Evolutionary conservation across 371 early-diverging fungal genomes (phyloP), one percentile per base, ranked within the genome.

Genomic region (Mortierella sp.): DNA sequence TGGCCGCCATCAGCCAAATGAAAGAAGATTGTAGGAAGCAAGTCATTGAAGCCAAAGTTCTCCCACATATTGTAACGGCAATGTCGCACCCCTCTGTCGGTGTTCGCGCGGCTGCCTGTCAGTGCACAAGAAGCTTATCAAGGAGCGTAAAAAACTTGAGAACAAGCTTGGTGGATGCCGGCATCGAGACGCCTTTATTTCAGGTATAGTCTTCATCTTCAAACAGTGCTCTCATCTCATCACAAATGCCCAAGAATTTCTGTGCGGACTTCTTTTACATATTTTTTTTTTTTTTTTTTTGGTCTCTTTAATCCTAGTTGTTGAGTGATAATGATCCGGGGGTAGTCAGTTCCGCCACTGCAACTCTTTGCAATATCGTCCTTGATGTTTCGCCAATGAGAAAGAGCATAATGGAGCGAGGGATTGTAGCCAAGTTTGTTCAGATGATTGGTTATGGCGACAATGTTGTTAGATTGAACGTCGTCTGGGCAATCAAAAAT

Each of bases 321-420:
- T 79, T 97, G 11, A 80, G 86, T 8, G 96, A 96, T 83, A 86
- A 87, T 33, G 88, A 88, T 28, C 72, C 83, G 8, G 86, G 89
- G 5, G 94, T 96, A 0, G 92, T 92, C 64, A 89, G 89, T 40
- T 89, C 90, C 21, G 96, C 96, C 3, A 92, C 90, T 41, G 95
- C 95, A 3, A 93, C 95, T 0, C 73, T 97, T 13, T 96, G 97
- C 83, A 97, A 97, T 69, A 86, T 97, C 52, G 94, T 95, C 1
- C 84, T 97, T 19, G 96, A 96, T 58, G 95, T 97, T 67, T 93
- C 94, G 11, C 96, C 97, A 0, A 95, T 97, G 94, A 95, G 94
- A 70, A 90, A 91, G 86, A 88, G 86, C 16, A 90, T 96, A 10
- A 84, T 96, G 69, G 95, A 95, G 58, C 88, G 88, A 24, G 95